Evolutionary conservation across 345 rosid genomes (phyloP), one percentile per base, ranked within the genome.

Genomic region (Euphorbia tirucalli): DNA sequence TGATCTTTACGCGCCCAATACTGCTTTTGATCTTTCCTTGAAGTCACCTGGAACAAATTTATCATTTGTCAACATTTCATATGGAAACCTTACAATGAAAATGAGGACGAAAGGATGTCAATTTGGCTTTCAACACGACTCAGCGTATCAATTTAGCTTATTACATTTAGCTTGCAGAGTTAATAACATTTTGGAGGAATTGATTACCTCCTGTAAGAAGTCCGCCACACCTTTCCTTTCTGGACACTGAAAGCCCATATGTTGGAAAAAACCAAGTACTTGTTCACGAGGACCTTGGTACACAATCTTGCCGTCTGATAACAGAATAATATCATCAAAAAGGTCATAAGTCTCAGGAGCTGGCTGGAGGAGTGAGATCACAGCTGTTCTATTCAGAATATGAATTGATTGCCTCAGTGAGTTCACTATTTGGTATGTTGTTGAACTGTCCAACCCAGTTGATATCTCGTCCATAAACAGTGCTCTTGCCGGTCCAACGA

Each of bases 351-450:
- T 82, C 85, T 90, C 96, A 0, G 96, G 90, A 3, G 96, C 90
- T 6, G 96, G 96, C 77, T 90, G 96, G 7, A 90, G 85, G 66
- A 90, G 91, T 9, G 93, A 85, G n/a, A 90, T 84, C 37, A 82
- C 74, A 79, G 86, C 83, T 2, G 96, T 90, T 60, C 82, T 82
- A 73, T 88, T 85, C 30, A 84, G 73, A 32, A 87, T 83, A 72
- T 90, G 93, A 76, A 84, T 86, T 70, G 85, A 44, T 48, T 90
- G 96, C 79, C 78, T 90, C 81, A 88, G 68, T 79, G 76, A 85
- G 74, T 85, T 90, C 79, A 88, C 85, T 50, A 90, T 88, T 68
- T 81, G 93, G 71, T 77, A 90, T 19, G 96, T 90, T 3, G 92
- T 90, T 3, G 96, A 88, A 72, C 92, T 88, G 71, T 90, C 96